Percentiles rank a stretch among this genome's conserved stretches.
Evolutionary conservation across 257 asterid genomes (phyloP).

Genomic region (Verbena officinalis): DNA sequence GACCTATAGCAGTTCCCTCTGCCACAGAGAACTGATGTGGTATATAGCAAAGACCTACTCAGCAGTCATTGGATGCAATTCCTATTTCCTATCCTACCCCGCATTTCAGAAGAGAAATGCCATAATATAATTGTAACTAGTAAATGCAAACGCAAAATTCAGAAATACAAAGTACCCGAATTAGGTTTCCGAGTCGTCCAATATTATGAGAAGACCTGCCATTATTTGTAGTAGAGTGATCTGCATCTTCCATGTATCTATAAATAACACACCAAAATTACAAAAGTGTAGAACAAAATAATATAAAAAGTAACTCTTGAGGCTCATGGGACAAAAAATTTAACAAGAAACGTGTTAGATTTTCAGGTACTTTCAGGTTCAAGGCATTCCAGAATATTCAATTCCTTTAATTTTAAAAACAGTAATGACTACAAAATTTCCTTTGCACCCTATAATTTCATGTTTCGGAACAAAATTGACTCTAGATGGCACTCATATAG

Average conservation of each 20-base stretch:
- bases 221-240: constrained; percentile 63
- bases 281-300: constrained; percentile 8
- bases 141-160: constrained; percentile 19
- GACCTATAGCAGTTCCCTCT: constrained; percentile 10
- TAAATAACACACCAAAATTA: constrained; percentile 20
- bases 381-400: not conserved
- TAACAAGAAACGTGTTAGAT: not conserved
- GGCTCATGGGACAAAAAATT: not conserved
- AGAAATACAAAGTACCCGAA: constrained; percentile 60
- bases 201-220: constrained; percentile 82
- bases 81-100: constrained; percentile 10
- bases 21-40: constrained; percentile 17
- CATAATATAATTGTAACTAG: constrained; percentile 5
- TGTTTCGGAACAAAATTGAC: not conserved
- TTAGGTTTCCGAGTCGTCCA: constrained; percentile 91
- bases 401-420: not conserved
- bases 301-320: not conserved
- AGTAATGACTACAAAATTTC: not conserved
- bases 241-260: constrained; percentile 84
- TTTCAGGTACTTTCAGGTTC: not conserved
- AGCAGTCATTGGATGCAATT: constrained; percentile 4
- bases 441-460: too few relatives aligned
- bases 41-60: constrained; percentile 8
- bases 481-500: not conserved
- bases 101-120: constrained; percentile 8